phyloP scores from a whole-genome alignment of 2,329 filamentous ascomycete species.

The Dothideomycetes sp. region DNA sequence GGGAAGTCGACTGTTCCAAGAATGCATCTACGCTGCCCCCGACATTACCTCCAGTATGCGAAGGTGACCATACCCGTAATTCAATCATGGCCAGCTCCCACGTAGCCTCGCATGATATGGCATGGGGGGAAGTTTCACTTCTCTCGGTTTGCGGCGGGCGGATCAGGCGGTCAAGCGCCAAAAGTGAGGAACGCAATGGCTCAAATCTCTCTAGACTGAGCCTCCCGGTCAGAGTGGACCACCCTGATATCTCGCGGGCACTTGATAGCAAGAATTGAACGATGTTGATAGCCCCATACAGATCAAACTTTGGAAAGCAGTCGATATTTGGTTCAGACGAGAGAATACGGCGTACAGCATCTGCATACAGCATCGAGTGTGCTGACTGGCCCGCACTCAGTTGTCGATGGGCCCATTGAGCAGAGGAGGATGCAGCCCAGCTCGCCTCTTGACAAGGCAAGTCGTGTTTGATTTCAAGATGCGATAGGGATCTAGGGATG shows the following conservation, averaged over 20 bases:
- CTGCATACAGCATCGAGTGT: background rate
- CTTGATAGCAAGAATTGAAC: background rate
- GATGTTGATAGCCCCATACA: background rate
- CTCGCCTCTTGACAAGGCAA: constrained; percentile 28
- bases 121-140: background rate
- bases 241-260: constrained; percentile 1
- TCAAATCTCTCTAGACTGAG: background rate
- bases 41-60: background rate
- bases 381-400: constrained; percentile 7
- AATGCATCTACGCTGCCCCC: background rate
- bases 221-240: background rate
- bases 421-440: constrained; percentile 28
- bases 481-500: constrained; percentile 24
- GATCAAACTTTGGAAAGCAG: background rate
- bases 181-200: background rate
- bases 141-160: no score
- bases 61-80: background rate
- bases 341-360: background rate
- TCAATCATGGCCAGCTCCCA: constrained; percentile 1
- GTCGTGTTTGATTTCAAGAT: constrained; percentile 35
- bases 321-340: background rate
- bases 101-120: background rate
- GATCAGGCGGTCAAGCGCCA: background rate
- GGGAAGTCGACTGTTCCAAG: background rate
- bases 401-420: constrained; percentile 24